A percentile compares a stretch with the other conserved stretches of the same genome.
Conservation (phyloP, 805 yeast species). For the Candida montana region DNA sequence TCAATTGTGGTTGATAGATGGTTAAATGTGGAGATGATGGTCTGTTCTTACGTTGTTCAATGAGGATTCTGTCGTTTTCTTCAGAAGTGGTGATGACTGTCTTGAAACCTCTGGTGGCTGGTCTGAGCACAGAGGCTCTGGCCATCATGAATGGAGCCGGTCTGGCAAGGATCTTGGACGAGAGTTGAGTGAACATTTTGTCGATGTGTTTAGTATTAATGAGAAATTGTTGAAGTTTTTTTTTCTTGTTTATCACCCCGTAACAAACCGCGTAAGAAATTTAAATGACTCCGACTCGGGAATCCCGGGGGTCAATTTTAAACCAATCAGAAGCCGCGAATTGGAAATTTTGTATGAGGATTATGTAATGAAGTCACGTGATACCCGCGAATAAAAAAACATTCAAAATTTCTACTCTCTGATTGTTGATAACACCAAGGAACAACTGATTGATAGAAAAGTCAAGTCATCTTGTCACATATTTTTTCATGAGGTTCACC, state of each 20-base stretch:
- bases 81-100: constrained; percentile 51
- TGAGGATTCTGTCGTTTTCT: constrained; percentile 64
- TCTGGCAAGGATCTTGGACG: constrained; percentile 10
- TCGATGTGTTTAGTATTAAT: background rate
- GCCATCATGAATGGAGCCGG: constrained; percentile 5
- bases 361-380: background rate
- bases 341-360: constrained; percentile 1
- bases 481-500: no score
- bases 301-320: background rate
- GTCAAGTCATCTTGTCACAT: no score
- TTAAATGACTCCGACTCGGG: constrained; percentile 7
- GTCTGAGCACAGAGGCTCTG: constrained; percentile 7
- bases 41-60: constrained; percentile 79
- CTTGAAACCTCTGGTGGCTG: constrained; percentile 16
- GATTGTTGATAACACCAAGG: no score
- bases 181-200: constrained; percentile 7
- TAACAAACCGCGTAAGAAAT: constrained; percentile 4
- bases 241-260: constrained; percentile 1
- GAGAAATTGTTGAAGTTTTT: background rate
- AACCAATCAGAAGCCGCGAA: constrained; percentile 5
- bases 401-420: no score
- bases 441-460: no score
- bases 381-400: no score
- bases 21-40: constrained; percentile 88
- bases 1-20: constrained; percentile 87